Base-by-base conservation (phyloP, 257 asterid species). In the Solanum chmielewskii region DNA sequence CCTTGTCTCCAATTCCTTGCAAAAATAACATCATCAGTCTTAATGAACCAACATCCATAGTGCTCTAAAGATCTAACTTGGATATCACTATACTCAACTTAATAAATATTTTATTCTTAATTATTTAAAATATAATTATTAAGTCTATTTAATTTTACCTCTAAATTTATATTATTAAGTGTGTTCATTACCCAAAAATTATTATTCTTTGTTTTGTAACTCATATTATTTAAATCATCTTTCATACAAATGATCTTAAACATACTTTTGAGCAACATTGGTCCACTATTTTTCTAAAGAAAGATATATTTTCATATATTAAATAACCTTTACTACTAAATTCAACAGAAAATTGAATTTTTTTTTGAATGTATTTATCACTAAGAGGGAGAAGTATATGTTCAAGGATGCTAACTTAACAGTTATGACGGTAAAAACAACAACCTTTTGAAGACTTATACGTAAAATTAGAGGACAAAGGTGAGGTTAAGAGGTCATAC, bases 41-140 rank as follows among this genome's bases (percentile, higher is more conserved):
- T 33, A 76, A 88, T 59, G 60, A 73, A 71, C 87, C 73, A 75
- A 88, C 89, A 88, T 88, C 86, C 82, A 37, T 70, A 52, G 35
- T 69, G 87, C 81, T 84, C 33, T 47, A 31, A 84, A 77, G 90
- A 89, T 90, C 91, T 90, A 90, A 82, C 89, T 85, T 90, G 87
- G 89, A 89, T 89, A 45, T 88, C 78, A 80, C 45, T 15, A 21
- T 9, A 52, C 39, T 39, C 13, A 60, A 60, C 10, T 60, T 21
- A 21, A 60, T 21, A 21, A 18, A 20, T 59, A 20, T 59, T 59
- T 59, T 20, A 59, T 9, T 59, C 27, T 59, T 59, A 59, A 59
- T 56, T 56, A 16, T 18, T 56, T 56, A 18, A 56, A 56, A 59
- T 59, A 59, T 59, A 59, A 21, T 59, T 59, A 21, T 21, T 59